A percentile compares a stretch with the other conserved stretches of the same genome.
These are phyloP conservation scores for Trichothecium sympodiale DNA, from an alignment of 2,329 filamentous ascomycete species.

Conservation along the genomic window DNA sequence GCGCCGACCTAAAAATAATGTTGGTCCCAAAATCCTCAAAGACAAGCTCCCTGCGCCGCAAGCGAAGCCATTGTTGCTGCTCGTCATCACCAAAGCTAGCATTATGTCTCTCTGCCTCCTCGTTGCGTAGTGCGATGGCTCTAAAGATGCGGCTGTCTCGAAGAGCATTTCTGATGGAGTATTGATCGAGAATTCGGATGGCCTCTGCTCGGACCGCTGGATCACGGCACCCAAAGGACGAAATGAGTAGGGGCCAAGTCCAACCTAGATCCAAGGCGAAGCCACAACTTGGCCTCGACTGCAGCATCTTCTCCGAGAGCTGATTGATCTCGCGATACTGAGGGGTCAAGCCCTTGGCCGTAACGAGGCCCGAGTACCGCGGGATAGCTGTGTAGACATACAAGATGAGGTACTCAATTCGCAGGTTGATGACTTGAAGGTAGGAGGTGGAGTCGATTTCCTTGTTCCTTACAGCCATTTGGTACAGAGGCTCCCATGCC, in stretches of 20 bases:
- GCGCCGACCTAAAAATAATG: constrained; percentile 24
- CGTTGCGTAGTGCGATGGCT: constrained; percentile 26
- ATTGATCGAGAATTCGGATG: constrained; percentile 25
- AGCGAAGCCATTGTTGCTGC: constrained; percentile 26
- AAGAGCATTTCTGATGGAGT: constrained; percentile 31
- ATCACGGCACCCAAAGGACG: constrained; percentile 29
- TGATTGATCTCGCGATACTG: constrained; percentile 29
- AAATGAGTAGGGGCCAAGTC: constrained; percentile 31
- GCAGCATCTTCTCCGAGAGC: constrained; percentile 25
- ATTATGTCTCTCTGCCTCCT: constrained; percentile 21
- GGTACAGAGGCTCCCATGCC: constrained; percentile 25
- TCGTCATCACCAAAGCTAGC: constrained; percentile 17
- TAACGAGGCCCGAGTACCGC: constrained; percentile 23
- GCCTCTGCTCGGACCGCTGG: constrained; percentile 25
- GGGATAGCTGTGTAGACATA: constrained; percentile 26
- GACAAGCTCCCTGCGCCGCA: constrained; percentile 24
- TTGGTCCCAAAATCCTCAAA: constrained; percentile 25
- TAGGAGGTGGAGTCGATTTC: constrained; percentile 14
- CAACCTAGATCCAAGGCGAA: constrained; percentile 35
- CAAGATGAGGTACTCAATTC: constrained; percentile 30
- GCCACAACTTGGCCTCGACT: constrained; percentile 21
- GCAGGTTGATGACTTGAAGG: constrained; percentile 26
- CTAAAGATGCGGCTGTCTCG: constrained; percentile 28
- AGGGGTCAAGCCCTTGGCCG: constrained; percentile 25
- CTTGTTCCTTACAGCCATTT: constrained; percentile 13